Evolutionary conservation across 2,329 filamentous ascomycete genomes (phyloP).

Genomic region (Talaromyces piceae): DNA sequence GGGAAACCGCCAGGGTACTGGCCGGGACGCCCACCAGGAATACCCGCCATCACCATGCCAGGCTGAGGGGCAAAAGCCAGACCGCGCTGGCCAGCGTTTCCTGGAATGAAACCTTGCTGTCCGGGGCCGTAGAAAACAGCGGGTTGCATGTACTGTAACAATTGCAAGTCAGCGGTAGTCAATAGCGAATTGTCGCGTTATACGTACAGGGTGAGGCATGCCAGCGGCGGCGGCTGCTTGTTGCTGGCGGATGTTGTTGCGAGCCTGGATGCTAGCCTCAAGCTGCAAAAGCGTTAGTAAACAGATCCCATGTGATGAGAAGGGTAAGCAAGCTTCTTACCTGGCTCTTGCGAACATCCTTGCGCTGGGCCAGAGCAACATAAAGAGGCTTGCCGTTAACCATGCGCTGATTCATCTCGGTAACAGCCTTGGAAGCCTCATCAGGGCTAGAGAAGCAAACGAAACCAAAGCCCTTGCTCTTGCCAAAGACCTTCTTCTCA

Average conservation of each 20-base stretch:
- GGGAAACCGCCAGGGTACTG: conserved; percentile 78
- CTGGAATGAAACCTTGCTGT: conserved; percentile 50
- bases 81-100: conserved; percentile 49
- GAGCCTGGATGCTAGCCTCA: conserved; percentile 97
- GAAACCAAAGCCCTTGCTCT: conserved; percentile 99
- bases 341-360: conserved; percentile 98
- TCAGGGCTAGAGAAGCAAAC: conserved; percentile 99
- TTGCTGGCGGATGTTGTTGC: conserved; percentile 97
- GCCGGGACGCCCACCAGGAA: conserved; percentile 73
- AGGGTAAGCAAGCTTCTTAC: conserved; percentile 20
- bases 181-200: neutral
- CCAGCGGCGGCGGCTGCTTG: conserved; percentile 86
- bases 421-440: conserved; percentile 97
- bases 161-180: conserved; percentile 12
- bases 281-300: conserved; percentile 42
- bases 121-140: conserved; percentile 88
- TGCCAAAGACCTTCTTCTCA: conserved; percentile 65
- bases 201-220: conserved; percentile 58
- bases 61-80: conserved; percentile 54
- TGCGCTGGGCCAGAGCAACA: conserved; percentile 95
- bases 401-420: conserved; percentile 99
- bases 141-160: conserved; percentile 65
- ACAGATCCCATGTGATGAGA: neutral
- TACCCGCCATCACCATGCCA: conserved; percentile 54
- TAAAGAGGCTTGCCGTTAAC: conserved; percentile 93